Conservation (phyloP, 129 eudicot species). For the Escallonia rubra region DNA sequence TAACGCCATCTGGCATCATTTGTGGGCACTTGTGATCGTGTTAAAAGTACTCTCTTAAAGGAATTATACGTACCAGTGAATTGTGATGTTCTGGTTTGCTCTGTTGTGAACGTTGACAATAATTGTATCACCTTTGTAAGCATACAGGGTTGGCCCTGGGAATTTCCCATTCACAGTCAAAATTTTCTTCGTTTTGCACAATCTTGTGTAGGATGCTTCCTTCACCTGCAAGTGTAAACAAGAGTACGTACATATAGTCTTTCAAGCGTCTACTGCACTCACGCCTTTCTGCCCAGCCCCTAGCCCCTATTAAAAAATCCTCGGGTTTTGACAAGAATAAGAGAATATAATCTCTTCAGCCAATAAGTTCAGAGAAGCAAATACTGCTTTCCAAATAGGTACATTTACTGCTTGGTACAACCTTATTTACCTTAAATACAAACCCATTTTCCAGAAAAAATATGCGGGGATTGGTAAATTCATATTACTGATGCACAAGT, state of each 20-base stretch:
- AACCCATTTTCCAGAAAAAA: too few species aligned
- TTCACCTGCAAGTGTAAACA: conserved; percentile 28
- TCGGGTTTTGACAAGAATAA: not conserved
- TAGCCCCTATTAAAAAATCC: not conserved
- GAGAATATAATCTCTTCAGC: not conserved
- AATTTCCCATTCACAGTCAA: conserved; percentile 64
- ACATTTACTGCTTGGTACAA: not conserved
- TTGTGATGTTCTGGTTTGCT: conserved; percentile 45
- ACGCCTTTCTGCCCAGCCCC: not conserved
- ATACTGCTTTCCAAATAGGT: not conserved
- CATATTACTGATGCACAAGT: too few species aligned
- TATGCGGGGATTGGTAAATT: too few species aligned
- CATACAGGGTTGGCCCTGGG: conserved; percentile 66
- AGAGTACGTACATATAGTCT: too few species aligned
- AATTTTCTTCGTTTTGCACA: conserved; percentile 54
- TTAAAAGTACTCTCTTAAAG: not conserved
- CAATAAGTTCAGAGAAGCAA: not conserved
- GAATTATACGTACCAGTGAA: conserved; percentile 34
- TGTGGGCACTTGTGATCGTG: not conserved
- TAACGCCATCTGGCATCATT: conserved; percentile 4
- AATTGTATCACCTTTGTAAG: conserved; percentile 38
- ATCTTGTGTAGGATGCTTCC: conserved; percentile 47
- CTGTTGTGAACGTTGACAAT: conserved; percentile 43
- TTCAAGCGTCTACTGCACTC: not conserved
- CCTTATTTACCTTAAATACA: too few species aligned